Base-by-base conservation (phyloP, 345 rosid species). In the Psidium friedrichsthalianum region DNA sequence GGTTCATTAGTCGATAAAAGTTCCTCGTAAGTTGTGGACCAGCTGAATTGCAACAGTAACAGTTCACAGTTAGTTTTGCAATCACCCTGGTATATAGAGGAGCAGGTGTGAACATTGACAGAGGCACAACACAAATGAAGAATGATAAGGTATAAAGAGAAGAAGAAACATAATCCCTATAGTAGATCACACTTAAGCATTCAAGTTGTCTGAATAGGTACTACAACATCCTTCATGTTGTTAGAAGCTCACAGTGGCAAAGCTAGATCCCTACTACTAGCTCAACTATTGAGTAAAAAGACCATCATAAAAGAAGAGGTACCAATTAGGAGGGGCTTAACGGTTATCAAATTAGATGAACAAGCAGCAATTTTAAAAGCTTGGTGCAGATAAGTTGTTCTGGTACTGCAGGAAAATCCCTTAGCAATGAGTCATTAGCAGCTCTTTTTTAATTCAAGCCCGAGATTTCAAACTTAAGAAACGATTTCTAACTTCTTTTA, bases 11-110 rank as follows among this genome's bases (percentile, higher is more conserved):
- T 93, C 83, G 93, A 91, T 76, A 96, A 96, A 82, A 95, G 93
- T 82, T 95, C 99, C 87, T 95, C 99, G 83, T 95, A 95, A 18
- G 98, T 91, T 40, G 93, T 94, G 13, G 98, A 92, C 98, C 99
- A 95, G 93, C 99, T 96, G 94, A 92, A 91, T 84, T 29, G 84
- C 29, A 85, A 82, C 84, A 52, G 16, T 10, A 87, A 89, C n/a
- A 57, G 55, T 84, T 78, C 83, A 21, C 7, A 32, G 78, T 93
- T 88, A 91, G 85, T 87, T 84, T 32, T 69, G 78, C 78, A 32
- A 16, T 69, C 78, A 9, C 12, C 44, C 44, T 2, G 44, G 44
- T 69, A 8, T 18, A 32, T 87, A 57, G 57, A 69, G 11, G 47
- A 80, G 56, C 22, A 64, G 78, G 18, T 6, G n/a, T 21, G 7